Evolutionary conservation across 352 stramenopile genomes (phyloP).

Genomic region (Globisporangium recalcitrans): DNA sequence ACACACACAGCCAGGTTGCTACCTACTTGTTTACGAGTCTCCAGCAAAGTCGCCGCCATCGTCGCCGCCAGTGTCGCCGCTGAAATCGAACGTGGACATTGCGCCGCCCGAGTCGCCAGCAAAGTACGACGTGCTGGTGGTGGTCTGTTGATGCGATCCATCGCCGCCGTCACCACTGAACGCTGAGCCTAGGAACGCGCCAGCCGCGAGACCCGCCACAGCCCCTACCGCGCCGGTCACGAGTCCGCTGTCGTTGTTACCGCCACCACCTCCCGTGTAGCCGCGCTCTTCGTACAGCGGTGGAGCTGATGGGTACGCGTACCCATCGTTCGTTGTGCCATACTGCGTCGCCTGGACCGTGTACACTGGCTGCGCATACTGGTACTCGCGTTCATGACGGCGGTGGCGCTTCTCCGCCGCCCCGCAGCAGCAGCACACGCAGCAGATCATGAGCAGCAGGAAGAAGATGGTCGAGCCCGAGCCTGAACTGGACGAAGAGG

Average conservation of each 20-base stretch:
- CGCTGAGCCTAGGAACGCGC: constrained; percentile 41
- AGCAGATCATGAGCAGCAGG: constrained; percentile 40
- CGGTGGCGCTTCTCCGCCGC: constrained; percentile 18
- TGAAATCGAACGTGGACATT: constrained; percentile 44
- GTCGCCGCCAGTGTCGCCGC: constrained; percentile 47
- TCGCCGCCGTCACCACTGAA: constrained; percentile 24
- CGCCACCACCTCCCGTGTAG: constrained; percentile 9
- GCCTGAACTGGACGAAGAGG: constrained; percentile 23
- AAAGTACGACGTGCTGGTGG: constrained; percentile 28
- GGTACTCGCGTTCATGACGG: constrained; percentile 22
- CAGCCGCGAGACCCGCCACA: constrained; percentile 41
- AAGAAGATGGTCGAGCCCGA: constrained; percentile 39
- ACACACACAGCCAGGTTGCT: not conserved
- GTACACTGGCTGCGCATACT: constrained; percentile 29
- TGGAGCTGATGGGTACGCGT: constrained; percentile 47
- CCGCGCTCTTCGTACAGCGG: constrained; percentile 25
- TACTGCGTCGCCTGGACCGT: not conserved
- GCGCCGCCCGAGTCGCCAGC: constrained; percentile 27
- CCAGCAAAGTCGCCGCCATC: constrained; percentile 39
- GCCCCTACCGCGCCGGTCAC: constrained; percentile 40
- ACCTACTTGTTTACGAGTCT: constrained; percentile 30
- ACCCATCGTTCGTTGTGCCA: constrained; percentile 16
- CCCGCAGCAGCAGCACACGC: constrained; percentile 51
- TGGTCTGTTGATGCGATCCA: constrained; percentile 12
- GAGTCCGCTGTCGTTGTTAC: constrained; percentile 17